A percentile compares a stretch with the other conserved stretches of the same genome.
Conservation (phyloP, 805 yeast species). For the Candida glaebosa region DNA sequence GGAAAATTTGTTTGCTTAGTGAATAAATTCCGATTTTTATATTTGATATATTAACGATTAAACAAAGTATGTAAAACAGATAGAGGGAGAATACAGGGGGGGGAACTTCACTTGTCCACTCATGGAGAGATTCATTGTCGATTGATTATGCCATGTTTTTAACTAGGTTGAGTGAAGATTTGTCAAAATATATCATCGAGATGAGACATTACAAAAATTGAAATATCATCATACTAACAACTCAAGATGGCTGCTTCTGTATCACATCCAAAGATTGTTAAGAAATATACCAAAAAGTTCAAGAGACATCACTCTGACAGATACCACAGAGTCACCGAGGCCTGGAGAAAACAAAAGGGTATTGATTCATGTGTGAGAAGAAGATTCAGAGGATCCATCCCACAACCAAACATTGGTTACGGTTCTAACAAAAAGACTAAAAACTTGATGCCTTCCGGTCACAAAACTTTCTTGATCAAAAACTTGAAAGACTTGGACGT, state of each 20-base stretch:
- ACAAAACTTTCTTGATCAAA: slow-evolving; percentile 92
- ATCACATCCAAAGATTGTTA: slow-evolving; percentile 99
- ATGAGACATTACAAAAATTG: too few species aligned
- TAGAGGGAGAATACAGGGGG: too few species aligned
- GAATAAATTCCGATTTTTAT: too few species aligned
- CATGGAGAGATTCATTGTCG: too few species aligned
- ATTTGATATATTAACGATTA: too few species aligned
- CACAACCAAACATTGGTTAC: slow-evolving; percentile 99
- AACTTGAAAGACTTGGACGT: slow-evolving; percentile 93
- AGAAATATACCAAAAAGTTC: slow-evolving; percentile 98
- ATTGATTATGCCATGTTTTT: too few species aligned
- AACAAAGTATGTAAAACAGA: too few species aligned
- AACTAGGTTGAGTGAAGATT: too few species aligned
- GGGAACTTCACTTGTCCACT: too few species aligned
- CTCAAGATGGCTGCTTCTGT: slow-evolving; percentile 83
- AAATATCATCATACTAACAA: neutral
- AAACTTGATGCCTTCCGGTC: slow-evolving; percentile 95
- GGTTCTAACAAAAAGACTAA: slow-evolving; percentile 99
- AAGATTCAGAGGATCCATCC: slow-evolving; percentile 99
- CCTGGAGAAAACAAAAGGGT: slow-evolving; percentile 99
- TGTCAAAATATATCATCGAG: too few species aligned
- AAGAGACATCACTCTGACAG: slow-evolving; percentile 99
- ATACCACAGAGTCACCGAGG: slow-evolving; percentile 95
- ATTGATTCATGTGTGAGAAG: slow-evolving; percentile 99
- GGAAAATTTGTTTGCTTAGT: neutral